Evolutionary conservation across 495 filamentous ascomycete species (phyloP).

Genomic region (Penicillium alfredii): DNA sequence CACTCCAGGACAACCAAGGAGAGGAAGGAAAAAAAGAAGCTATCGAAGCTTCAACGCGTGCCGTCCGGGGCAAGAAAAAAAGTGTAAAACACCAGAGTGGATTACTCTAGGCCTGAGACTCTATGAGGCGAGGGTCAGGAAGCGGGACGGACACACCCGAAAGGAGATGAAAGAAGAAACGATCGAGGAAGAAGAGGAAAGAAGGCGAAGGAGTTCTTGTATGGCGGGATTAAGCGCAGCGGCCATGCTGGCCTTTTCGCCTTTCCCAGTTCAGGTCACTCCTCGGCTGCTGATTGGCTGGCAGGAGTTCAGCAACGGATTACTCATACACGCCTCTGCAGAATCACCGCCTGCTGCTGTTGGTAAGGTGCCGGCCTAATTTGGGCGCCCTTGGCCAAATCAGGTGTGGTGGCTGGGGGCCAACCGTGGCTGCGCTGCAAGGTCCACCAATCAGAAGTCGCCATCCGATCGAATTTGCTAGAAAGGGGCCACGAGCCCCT

Average conservation of each 20-base stretch:
- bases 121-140: too few species aligned
- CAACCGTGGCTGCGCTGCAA: conserved; percentile 1
- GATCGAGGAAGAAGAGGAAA: conserved; percentile 11
- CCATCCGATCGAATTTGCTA: conserved; percentile 30
- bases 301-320: conserved; percentile 4
- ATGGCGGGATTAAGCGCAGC: conserved; percentile 24
- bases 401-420: conserved; percentile 5
- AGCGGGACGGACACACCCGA: too few species aligned
- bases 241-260: conserved; percentile 49
- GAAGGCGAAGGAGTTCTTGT: conserved; percentile 22
- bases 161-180: conserved; percentile 18
- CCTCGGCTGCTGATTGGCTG: conserved; percentile 36
- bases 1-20: conserved; percentile 5
- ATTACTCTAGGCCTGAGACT: too few species aligned
- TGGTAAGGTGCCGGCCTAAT: conserved; percentile 6
- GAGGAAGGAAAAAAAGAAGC: conserved; percentile 12
- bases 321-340: conserved; percentile 17
- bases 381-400: too few species aligned
- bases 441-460: conserved; percentile 9
- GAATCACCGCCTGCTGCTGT: conserved; percentile 27
- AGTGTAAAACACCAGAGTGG: too few species aligned
- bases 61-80: too few species aligned
- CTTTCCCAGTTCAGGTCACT: conserved; percentile 40
- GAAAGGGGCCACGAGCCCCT: conserved; percentile 19
- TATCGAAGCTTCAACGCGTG: conserved; percentile 9